These are phyloP conservation scores for Cladorrhinum sp. DNA, from an alignment of 2,329 filamentous ascomycete genomes.

Conservation along the genomic window DNA sequence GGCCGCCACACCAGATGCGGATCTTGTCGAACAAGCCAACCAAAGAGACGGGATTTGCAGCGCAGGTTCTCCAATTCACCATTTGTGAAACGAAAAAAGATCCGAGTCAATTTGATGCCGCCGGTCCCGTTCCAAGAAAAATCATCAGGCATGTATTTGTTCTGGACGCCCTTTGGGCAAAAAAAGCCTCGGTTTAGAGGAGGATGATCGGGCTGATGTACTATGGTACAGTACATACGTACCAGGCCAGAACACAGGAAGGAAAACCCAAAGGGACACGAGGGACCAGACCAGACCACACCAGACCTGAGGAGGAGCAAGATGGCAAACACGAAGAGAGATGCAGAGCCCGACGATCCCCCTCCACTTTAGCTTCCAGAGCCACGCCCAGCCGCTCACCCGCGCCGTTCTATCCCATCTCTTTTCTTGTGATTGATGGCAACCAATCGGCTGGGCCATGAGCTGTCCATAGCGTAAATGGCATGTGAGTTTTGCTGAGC, in stretches of 20 bases:
- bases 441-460: conserved; percentile 11
- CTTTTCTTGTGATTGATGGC: conserved; percentile 2
- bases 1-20: not conserved
- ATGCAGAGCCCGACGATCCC: not conserved
- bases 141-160: not conserved
- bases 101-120: not conserved
- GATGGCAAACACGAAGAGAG: not conserved
- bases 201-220: too few relatives aligned
- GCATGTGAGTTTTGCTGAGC: conserved; percentile 2
- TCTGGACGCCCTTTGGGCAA: not conserved
- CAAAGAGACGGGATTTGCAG: not conserved
- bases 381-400: not conserved
- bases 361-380: too few relatives aligned
- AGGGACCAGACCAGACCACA: too few relatives aligned
- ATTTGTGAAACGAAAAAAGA: not conserved
- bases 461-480: conserved; percentile 10
- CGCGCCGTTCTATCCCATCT: conserved; percentile 1
- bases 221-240: too few relatives aligned
- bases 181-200: not conserved
- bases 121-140: not conserved
- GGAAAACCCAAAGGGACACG: too few relatives aligned
- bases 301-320: not conserved
- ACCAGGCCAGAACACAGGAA: too few relatives aligned
- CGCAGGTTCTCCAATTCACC: not conserved
- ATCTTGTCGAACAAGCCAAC: not conserved